Evolutionary conservation across 1,139 yeast genomes (phyloP), one percentile per base, ranked within the genome.

Genomic region (Magnusiomyces tetraspermus): DNA sequence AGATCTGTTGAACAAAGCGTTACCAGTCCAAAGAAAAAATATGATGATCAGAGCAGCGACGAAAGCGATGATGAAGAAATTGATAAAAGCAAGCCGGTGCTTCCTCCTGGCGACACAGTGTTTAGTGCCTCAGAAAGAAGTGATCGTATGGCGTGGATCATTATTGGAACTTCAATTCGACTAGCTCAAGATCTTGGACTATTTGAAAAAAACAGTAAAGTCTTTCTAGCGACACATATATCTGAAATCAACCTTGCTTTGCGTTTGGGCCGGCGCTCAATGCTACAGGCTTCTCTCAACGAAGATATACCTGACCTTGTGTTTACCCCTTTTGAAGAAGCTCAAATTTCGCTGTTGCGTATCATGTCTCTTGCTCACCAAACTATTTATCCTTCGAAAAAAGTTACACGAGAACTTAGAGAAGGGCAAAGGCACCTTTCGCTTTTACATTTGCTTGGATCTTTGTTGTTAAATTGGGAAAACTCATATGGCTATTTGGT

Each of bases 101-200:
- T 19, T 46, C 33, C 42, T 36, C 60, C 50, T 26, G 77, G 77
- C 46, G 70, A 79, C 46, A 84, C 88, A 0, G 96, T 95, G 0
- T 71, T 87, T 47, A 88, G 89, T 30, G 95, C 96, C 1, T 82
- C 89, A 77, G 74, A 94, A 60, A 73, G 96, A 61, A 82, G 92
- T 60, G 90, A 87, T 64, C 76, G 96, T 48, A 85, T 88, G 92
- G 85, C 95, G 0, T 89, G 96, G 92, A 85, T 88, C 92, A 76
- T 88, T 57, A 83, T 87, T 53, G 97, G 97, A 3, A 80, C 86
- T 1, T 90, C 95, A 0, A 85, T 87, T 2, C 73, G 97, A 53
- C 70, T 90, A 46, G 95, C 96, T 2, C 95, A 88, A 65, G 94
- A 88, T 66, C 79, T 87, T 78, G 89, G 88, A 6, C 77, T 85